phyloP scores from a whole-genome alignment of 441 rosid species.

The Populus trichocarpa region DNA sequence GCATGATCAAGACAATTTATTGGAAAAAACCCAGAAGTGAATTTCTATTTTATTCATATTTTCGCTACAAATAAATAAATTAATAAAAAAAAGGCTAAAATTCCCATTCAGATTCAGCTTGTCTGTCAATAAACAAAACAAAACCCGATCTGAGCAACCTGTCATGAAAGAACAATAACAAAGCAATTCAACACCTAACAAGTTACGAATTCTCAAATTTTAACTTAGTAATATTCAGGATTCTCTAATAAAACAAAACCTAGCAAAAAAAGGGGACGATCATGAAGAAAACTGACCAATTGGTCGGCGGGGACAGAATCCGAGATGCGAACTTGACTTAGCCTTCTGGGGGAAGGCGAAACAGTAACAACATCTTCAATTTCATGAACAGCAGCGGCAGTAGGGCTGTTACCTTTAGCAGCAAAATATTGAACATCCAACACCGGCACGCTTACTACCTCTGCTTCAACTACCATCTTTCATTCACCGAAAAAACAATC shows the following conservation, averaged over 20 bases:
- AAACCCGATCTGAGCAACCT: neutral
- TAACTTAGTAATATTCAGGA: neutral
- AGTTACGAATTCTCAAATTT: neutral
- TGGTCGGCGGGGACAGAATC: constrained; percentile 35
- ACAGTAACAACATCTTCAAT: constrained; percentile 38
- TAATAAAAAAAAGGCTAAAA: neutral
- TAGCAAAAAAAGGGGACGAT: constrained; percentile 5
- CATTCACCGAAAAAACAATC: neutral
- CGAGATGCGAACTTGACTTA: constrained; percentile 32
- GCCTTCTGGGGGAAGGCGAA: constrained; percentile 46
- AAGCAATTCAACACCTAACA: no score
- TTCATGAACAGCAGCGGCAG: constrained; percentile 22
- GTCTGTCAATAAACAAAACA: neutral
- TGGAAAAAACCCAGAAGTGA: neutral
- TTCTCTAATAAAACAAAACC: neutral
- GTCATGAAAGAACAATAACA: neutral
- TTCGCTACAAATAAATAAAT: neutral
- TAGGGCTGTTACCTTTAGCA: constrained; percentile 20
- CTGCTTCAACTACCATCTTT: constrained; percentile 68
- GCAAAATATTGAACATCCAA: constrained; percentile 46
- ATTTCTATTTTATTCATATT: neutral
- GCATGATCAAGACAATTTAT: neutral
- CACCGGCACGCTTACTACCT: constrained; percentile 42
- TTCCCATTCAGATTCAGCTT: neutral
- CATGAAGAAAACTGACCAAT: constrained; percentile 20